Base-by-base conservation (phyloP, 371 early-diverging fungal genomes). In the Vairimorpha apis region DNA sequence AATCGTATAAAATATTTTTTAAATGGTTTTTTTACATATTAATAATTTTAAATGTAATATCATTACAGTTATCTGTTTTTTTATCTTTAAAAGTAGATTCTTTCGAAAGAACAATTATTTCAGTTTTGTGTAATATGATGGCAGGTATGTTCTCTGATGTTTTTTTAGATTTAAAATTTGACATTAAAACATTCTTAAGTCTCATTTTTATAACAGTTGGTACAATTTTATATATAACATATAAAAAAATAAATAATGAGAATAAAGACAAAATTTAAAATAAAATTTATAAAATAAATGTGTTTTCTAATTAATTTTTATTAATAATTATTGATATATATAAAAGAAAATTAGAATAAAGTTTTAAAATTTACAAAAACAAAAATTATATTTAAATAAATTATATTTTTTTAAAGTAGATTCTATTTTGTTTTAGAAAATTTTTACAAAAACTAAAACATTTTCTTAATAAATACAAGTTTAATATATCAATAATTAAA, bases 51-150 rank as follows among this genome's bases (percentile, higher is more conserved):
- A 60, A 60, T 60, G n/a, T 60, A 4, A 16, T 60, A 5, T 60
- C 60, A 8, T 16, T 18, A 13, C 41, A 60, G 18, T 4, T 37
- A 10, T 60, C 60, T 35, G 18, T 35, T 18, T 60, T 35, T 60
- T 35, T 60, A 12, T 35, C 38, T 25, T 35, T 60, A 37, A 32
- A 37, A 16, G 32, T 32, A 3, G 60, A 60, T 25, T 60, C 60
- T 4, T 60, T 60, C 25, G 60, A 60, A 37, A 32, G 60, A 16
- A 60, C 37, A 8, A 60, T 60, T 14, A 60, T 60, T 12, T 60
- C 60, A 35, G 23, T 35, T 2, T 10, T 60, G 21, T 32, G 32
- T 35, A 60, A 37, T 35, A 32, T 60, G 2, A 2, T 35, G 35
- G 32, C 60, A 18, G 13, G 37, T 60, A 4, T 30, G 8, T 16